Base-by-base conservation (phyloP, 2,329 filamentous ascomycete species). In the Bretziella fagacearum region DNA sequence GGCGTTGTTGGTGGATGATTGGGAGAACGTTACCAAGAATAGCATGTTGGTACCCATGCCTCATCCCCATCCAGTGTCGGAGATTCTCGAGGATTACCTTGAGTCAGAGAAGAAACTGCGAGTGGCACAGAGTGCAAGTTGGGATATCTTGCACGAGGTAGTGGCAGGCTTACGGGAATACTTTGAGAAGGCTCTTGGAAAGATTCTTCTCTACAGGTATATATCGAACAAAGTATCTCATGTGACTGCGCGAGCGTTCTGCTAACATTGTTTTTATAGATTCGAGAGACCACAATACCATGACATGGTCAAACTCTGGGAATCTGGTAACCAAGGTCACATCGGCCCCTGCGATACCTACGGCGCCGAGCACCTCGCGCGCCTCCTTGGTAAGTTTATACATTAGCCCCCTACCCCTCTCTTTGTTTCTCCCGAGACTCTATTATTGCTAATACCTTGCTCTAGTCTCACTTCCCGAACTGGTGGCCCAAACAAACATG, bases 1-100 rank as follows among this genome's bases (percentile, higher is more conserved):
- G 66, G 84, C 83, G 13, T 73, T 93, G 52, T 75, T 98, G 2
- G 91, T 98, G 18, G 91, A 98, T 59, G 91, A 98, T 61, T 98
- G 91, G 91, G 91, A 98, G 62, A 93, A 95, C 56, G 79, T 98
- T 52, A 98, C 91, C 48, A 96, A 95, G 65, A 91, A 93, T 59
- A 77, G 85, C 55, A 84, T 89, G 58, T 77, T 96, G 3, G 84
- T 95, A 26, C 79, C 84, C 1, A 69, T 98, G 13, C 91, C 91
- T 0, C 79, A 85, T 40, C 68, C 71, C 23, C 74, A 80, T 44
- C 77, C 89, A 1, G 84, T 91, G 51, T 76, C 73, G 53, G 66
- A 75, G 53, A 84, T 98, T 52, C 66, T 98, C 13, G 72, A 85
- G 42, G 81, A 89, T 53, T 98, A 95, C 60, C 68, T 80, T 48